phyloP scores from a whole-genome alignment of 2,329 filamentous ascomycete species.

The Hypoxylon sp. region DNA sequence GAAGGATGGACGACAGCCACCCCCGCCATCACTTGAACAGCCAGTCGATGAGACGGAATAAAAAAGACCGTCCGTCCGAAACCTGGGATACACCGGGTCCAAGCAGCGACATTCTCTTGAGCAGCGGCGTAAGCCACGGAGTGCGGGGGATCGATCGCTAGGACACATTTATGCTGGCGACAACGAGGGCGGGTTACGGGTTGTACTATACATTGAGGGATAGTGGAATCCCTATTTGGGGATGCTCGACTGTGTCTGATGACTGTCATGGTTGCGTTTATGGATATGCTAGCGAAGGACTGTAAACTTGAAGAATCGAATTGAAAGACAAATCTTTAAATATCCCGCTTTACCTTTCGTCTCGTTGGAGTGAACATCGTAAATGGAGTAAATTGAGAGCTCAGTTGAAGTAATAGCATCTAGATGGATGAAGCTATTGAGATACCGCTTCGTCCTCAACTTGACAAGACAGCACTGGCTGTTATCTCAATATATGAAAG shows the following conservation, averaged over 20 bases:
- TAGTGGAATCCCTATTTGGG: neutral
- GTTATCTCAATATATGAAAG: neutral
- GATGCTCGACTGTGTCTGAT: conserved; percentile 3
- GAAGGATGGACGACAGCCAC: neutral
- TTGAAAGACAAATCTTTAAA: neutral
- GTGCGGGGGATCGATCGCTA: conserved; percentile 15
- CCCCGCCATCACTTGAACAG: conserved; percentile 1
- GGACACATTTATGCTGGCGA: conserved; percentile 3
- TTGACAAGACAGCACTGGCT: too few species aligned
- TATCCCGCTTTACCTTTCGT: conserved; percentile 4
- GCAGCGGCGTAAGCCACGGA: conserved; percentile 6
- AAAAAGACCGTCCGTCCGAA: neutral
- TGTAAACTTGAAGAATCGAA: conserved; percentile 11
- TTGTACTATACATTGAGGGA: conserved; percentile 16
- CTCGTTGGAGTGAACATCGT: neutral
- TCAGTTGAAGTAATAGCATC: too few species aligned
- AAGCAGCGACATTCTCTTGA: conserved; percentile 4
- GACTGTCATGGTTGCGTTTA: conserved; percentile 13
- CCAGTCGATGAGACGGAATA: neutral
- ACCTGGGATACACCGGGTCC: neutral
- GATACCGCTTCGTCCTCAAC: too few species aligned
- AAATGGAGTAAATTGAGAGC: neutral
- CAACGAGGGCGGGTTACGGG: neutral
- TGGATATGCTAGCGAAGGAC: conserved; percentile 1
- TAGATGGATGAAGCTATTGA: too few species aligned